Base-by-base conservation (phyloP, 2,329 filamentous ascomycete genomes). In the Piedraia hortae region DNA sequence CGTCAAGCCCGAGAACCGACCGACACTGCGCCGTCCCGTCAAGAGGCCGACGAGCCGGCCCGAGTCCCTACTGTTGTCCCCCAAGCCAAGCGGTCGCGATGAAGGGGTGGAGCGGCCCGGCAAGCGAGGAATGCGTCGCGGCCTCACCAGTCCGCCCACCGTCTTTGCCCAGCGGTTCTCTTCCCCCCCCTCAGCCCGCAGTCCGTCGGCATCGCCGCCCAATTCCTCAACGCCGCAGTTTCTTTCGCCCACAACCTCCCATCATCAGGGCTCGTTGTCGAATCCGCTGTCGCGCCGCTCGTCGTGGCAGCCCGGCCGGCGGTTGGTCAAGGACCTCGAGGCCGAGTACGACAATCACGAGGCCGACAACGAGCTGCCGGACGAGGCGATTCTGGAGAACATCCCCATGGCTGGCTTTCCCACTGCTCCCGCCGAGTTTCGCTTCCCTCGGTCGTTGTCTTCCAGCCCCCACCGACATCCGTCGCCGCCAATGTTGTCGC, bases 301-400 rank as follows among this genome's bases (percentile, higher is more conserved):
- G 27, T 53, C 50, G 20, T 80, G 70, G 71, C 69, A 77, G 41
- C 58, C 66, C 1, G 59, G 51, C 19, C 55, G 67, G 26, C 82
- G 77, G 42, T 63, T 67, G 0, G 54, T 61, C 1, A 48, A 65
- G 27, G 63, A 80, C 35, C 51, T 77, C 23, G 74, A 85, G 39
- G 59, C 62, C 24, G 73, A 82, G 38, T 80, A 75, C 33, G 70
- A 80, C 32, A 69, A 78, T 24, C n/a, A n/a, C n/a, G 15, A 22
- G 6, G 66, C 62, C 24, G 71, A 78, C 36, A 63, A 74, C 29
- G 56, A 59, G 26, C 67, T 85, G 14, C 74, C 74, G 0, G 72
- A 80, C 12, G 72, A 74, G 24, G 59, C 73, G 12, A 57, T 78
- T 23, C 58, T 85, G 20, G 72, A 75, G 46, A 85, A 85, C 31